Conservation (phyloP, 306 rosid species). For the Medicago arabica region DNA sequence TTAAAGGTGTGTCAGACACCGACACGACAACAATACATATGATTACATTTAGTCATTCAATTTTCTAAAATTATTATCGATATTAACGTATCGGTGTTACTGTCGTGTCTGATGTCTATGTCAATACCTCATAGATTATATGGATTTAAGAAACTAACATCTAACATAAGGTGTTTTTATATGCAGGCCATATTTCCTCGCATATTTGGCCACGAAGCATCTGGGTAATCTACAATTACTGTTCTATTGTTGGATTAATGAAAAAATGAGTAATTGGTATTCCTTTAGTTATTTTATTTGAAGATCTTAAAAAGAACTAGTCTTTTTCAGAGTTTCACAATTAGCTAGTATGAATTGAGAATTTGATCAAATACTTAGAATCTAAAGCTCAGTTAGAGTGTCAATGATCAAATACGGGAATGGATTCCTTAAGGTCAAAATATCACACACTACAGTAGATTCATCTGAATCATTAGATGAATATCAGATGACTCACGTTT, state of each 20-base stretch:
- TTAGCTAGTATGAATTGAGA: constrained; percentile 14
- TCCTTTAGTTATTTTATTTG: constrained; percentile 16
- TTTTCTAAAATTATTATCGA: not conserved
- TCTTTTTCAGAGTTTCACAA: not conserved
- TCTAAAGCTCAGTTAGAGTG: constrained; percentile 11
- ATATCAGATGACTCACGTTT: not conserved
- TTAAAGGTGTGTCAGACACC: not conserved
- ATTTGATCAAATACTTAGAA: not conserved
- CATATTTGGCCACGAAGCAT: constrained; percentile 96
- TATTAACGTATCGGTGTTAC: not conserved
- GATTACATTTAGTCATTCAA: not conserved
- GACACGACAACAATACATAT: not conserved
- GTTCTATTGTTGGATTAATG: constrained; percentile 23
- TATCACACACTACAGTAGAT: not conserved
- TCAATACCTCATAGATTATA: not conserved
- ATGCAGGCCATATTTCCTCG: constrained; percentile 95
- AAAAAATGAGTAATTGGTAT: not conserved
- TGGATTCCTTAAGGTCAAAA: not conserved
- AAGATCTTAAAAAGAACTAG: not conserved
- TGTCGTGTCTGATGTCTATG: not conserved
- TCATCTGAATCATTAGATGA: not conserved
- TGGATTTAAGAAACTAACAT: not conserved
- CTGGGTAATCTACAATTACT: constrained; percentile 65
- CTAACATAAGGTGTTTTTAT: constrained; percentile 39
- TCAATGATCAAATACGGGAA: not conserved